phyloP scores from a whole-genome alignment of 2,329 filamentous ascomycete genomes.

The Pyrenophora seminiperda region DNA sequence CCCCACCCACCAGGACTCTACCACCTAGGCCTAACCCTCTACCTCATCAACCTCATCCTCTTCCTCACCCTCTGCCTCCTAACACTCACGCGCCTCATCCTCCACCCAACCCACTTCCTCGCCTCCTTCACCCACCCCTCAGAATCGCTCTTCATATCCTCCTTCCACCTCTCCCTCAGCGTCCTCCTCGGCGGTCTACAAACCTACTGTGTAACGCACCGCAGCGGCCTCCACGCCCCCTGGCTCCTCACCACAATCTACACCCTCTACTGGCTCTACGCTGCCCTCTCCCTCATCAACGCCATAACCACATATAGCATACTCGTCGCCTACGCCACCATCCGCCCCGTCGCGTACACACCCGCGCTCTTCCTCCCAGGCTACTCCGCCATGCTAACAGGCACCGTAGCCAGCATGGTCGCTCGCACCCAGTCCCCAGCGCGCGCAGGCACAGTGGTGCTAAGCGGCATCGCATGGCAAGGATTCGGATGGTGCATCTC shows the following conservation, averaged over 20 bases:
- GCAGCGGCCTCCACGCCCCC: conserved; percentile 36
- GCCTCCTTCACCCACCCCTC: conserved; percentile 53
- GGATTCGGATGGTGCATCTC: conserved; percentile 70
- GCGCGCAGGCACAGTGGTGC: conserved; percentile 63
- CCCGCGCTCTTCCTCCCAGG: conserved; percentile 72
- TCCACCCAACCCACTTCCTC: conserved; percentile 49
- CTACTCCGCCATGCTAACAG: conserved; percentile 71
- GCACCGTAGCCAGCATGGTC: conserved; percentile 70
- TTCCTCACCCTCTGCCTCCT: conserved; percentile 43
- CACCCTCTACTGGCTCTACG: conserved; percentile 51
- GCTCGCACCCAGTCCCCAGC: conserved; percentile 60
- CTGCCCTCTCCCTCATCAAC: conserved; percentile 40
- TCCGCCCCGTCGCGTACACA: conserved; percentile 67
- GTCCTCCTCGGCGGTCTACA: conserved; percentile 49
- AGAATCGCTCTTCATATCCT: conserved; percentile 55
- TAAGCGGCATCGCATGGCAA: conserved; percentile 69
- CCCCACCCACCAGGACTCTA: conserved; percentile 54
- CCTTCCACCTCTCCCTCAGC: conserved; percentile 45
- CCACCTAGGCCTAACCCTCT: conserved; percentile 57
- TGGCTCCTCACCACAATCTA: conserved; percentile 46
- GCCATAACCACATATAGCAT: conserved; percentile 61
- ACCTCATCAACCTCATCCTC: conserved; percentile 54
- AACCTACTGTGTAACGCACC: conserved; percentile 35
- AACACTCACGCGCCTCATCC: conserved; percentile 48
- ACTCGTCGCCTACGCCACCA: conserved; percentile 63